phyloP scores from a whole-genome alignment of 2,329 filamentous ascomycete genomes.

The Fusarium fujikuroi region DNA sequence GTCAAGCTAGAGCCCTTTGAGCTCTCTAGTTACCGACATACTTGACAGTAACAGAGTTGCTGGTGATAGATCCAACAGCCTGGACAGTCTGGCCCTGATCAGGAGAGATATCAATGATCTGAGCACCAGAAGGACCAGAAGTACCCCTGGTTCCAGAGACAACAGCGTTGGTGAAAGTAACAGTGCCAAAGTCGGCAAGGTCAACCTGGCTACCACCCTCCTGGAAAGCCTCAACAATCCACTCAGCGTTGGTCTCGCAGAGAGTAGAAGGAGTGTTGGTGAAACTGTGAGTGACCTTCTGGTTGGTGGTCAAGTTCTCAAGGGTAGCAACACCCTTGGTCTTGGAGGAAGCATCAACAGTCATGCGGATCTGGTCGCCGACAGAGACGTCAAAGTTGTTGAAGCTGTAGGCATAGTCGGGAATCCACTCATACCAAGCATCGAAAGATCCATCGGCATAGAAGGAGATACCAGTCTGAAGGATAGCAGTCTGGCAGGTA shows the following conservation, averaged over 20 bases:
- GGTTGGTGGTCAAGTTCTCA: conserved; percentile 62
- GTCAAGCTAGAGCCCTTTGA: accelerated
- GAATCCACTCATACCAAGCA: conserved; percentile 61
- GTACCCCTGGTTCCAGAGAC: neutral
- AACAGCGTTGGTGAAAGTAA: conserved; percentile 3
- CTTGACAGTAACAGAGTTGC: conserved; percentile 56
- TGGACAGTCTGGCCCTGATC: neutral
- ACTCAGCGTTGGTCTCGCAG: conserved; percentile 68
- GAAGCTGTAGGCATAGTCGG: conserved; percentile 55
- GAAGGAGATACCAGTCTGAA: conserved; percentile 58
- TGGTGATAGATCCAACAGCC: conserved; percentile 3
- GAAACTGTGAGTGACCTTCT: conserved; percentile 63
- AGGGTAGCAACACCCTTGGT: conserved; percentile 38
- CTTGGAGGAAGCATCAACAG: conserved; percentile 1
- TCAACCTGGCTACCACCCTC: conserved; percentile 40
- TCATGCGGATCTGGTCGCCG: conserved; percentile 48
- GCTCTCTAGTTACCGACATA: conserved; percentile 40
- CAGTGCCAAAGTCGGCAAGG: conserved; percentile 46
- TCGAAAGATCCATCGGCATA: conserved; percentile 50
- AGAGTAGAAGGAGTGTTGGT: conserved; percentile 55
- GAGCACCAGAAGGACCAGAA: conserved; percentile 1
- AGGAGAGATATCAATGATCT: conserved; percentile 6
- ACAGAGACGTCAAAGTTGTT: conserved; percentile 45
- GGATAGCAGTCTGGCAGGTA: conserved; percentile 52
- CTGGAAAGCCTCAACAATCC: conserved; percentile 66